Conservation (phyloP, 1,284 basidiomycete genomes). For the Sporisorium scitamineum region DNA sequence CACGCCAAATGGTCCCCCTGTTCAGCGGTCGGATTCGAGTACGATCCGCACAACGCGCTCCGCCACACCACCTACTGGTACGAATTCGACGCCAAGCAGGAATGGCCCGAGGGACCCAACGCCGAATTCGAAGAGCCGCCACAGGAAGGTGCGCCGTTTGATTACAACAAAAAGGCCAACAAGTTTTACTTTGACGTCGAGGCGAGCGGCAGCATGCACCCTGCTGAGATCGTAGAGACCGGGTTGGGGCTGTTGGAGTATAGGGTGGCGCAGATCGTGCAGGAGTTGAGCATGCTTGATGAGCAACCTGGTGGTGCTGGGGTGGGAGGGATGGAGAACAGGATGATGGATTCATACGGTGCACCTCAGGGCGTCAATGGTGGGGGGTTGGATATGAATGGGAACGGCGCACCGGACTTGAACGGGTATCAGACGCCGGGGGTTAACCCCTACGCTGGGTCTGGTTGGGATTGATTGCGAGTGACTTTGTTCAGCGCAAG, state of each 20-base stretch:
- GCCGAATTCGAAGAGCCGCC: constrained; percentile 66
- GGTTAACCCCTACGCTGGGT: constrained; percentile 29
- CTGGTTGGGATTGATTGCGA: constrained; percentile 31
- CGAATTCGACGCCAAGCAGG: constrained; percentile 73
- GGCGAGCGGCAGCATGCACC: constrained; percentile 63
- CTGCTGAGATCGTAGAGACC: constrained; percentile 66
- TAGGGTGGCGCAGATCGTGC: constrained; percentile 65
- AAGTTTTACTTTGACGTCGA: constrained; percentile 69
- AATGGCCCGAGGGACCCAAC: constrained; percentile 66
- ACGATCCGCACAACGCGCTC: constrained; percentile 97
- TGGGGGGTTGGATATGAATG: constrained; percentile 21
- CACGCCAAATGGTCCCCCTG: constrained; percentile 99
- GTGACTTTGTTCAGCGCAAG: no score
- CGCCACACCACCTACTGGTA: constrained; percentile 97
- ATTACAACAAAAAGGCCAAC: constrained; percentile 60
- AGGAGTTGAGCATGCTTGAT: constrained; percentile 64
- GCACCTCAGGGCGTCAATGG: constrained; percentile 9
- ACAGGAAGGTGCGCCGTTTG: constrained; percentile 60
- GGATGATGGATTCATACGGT: constrained; percentile 36
- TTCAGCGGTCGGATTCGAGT: constrained; percentile 94
- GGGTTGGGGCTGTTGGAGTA: constrained; percentile 64
- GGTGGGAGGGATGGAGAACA: constrained; percentile 18
- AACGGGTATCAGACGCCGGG: constrained; percentile 28
- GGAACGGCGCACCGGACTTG: constrained; percentile 15
- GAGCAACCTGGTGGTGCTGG: constrained; percentile 33